Percentiles rank a stretch among this genome's conserved stretches.
phyloP scores from a whole-genome alignment of 1,139 yeast genomes.

The Ashbya aceris region DNA sequence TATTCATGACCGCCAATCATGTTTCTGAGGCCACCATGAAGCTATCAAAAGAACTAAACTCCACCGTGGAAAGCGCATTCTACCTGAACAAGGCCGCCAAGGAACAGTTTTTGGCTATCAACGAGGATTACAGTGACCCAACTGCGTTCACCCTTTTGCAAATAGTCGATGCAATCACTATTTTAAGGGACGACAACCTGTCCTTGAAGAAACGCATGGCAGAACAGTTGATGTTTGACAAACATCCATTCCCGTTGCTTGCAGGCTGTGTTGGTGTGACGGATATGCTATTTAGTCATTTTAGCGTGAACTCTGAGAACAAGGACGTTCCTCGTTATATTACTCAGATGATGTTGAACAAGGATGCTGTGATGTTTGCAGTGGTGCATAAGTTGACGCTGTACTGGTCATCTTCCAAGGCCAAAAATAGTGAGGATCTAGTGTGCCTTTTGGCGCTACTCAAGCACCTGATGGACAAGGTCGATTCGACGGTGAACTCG shows the following conservation, averaged over 20 bases:
- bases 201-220: constrained; percentile 21
- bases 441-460: constrained; percentile 23
- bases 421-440: constrained; percentile 38
- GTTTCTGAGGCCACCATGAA: constrained; percentile 12
- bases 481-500: constrained; percentile 6
- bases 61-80: constrained; percentile 10
- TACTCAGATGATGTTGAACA: constrained; percentile 17
- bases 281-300: constrained; percentile 13
- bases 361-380: constrained; percentile 16
- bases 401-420: constrained; percentile 62
- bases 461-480: constrained; percentile 16
- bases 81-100: constrained; percentile 6
- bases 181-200: constrained; percentile 19
- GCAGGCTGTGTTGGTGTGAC: constrained; percentile 17
- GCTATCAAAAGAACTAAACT: constrained; percentile 9
- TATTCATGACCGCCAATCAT: constrained; percentile 9
- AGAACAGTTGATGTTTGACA: constrained; percentile 25
- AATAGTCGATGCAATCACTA: constrained; percentile 14
- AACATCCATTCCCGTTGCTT: constrained; percentile 22
- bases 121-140: constrained; percentile 9
- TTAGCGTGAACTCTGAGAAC: constrained; percentile 8
- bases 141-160: constrained; percentile 14
- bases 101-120: constrained; percentile 10
- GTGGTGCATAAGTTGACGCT: constrained; percentile 31
- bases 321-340: constrained; percentile 10